Evolutionary conservation across 192 early-diverging fungal species (phyloP), one percentile per base, ranked within the genome.

Genomic region (Oehlia diaphana): DNA sequence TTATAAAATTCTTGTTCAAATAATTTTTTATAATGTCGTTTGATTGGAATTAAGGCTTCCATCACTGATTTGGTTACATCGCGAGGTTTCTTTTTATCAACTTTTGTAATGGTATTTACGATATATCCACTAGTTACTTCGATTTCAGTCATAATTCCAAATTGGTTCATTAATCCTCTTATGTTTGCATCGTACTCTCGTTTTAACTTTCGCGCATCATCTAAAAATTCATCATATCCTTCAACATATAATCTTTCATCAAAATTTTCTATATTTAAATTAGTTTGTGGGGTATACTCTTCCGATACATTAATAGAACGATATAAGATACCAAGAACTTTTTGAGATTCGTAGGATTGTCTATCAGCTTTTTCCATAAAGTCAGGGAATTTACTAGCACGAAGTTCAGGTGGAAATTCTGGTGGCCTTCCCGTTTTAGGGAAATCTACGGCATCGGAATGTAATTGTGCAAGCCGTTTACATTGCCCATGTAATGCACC

Each of bases 391-490:
- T 23, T 28, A 26, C 72, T 79, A 5, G 87, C 87, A 23, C 80
- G 62, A 2, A 91, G 79, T 14, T 87, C 87, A 0, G 58, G 28
- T 21, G 70, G 79, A 49, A 93, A 78, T 10, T 47, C 47, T 4
- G 89, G 91, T 33, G 93, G 89, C 14, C 82, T 84, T 2, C 89
- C 90, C 21, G 91, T 89, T 76, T 95, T 95, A 8, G 91, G 88
- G 37, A 92, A 95, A 82, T 95, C 94, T 3, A 95, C 93, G 0
- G 94, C 94, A 9, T 84, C 84, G 10, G 93, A 93, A 77, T 92
- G 91, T 5, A 94, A 80, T 50, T 91, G 85, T 1, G 94, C 94
- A 16, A 95, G 83, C 0, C 80, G 79, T 0, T 91, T 35, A 68
- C 92, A 93, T 13, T 80, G 79, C 5, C 83, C 85, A 74, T 90